phyloP scores from a whole-genome alignment of 176 grass and related monocot genomes.

The Saccharum officinarum region DNA sequence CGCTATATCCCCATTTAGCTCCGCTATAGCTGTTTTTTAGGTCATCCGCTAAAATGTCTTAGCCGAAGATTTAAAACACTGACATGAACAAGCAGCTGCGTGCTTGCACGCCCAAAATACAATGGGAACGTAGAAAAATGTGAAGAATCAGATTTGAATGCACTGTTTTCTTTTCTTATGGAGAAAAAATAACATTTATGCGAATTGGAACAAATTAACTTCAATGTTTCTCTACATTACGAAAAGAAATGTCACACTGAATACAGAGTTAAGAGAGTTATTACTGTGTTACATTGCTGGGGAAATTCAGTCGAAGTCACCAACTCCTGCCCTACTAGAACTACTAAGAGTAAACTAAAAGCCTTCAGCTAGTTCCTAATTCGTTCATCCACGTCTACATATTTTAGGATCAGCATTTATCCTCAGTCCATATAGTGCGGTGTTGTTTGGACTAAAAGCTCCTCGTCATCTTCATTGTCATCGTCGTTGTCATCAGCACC shows the following conservation, averaged over 20 bases:
- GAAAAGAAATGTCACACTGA: constrained; percentile 3
- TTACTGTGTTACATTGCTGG: not conserved
- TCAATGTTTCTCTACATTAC: constrained; percentile 2
- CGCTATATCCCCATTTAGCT: too few relatives aligned
- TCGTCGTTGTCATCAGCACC: constrained; percentile 68
- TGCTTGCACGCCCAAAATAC: not conserved
- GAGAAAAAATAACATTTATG: not conserved
- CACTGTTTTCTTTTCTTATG: not conserved
- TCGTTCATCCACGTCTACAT: constrained; percentile 21
- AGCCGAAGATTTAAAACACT: too few relatives aligned
- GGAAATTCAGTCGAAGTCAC: not conserved
- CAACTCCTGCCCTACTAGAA: constrained; percentile 8
- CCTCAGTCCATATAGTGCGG: constrained; percentile 73
- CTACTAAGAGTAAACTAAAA: constrained; percentile 18
- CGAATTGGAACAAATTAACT: constrained; percentile 1
- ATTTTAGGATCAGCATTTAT: not conserved
- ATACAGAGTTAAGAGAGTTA: constrained; percentile 8
- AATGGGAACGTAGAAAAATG: not conserved
- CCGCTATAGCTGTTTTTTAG: too few relatives aligned
- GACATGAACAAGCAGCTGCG: not conserved
- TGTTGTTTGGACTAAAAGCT: constrained; percentile 82
- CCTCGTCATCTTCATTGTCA: constrained; percentile 76
- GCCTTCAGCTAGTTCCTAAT: constrained; percentile 16
- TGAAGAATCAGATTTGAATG: not conserved
- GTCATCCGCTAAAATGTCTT: too few relatives aligned